Conservation (phyloP, 495 filamentous ascomycete genomes). For the Astrothelium macrocarpum region DNA sequence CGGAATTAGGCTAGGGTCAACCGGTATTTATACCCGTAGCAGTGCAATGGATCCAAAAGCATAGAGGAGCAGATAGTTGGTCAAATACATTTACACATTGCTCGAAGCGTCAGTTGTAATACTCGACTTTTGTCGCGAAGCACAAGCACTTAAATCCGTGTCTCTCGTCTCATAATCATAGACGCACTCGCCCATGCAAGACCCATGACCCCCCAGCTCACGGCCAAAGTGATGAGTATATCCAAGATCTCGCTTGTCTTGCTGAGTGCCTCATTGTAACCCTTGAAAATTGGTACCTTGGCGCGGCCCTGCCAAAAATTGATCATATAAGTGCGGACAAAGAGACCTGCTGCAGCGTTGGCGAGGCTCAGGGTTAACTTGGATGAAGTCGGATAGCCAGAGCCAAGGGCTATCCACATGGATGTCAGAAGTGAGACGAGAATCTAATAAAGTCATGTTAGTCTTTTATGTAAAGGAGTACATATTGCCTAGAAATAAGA, state of each 20-base stretch:
- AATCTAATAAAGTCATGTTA: constrained; percentile 32
- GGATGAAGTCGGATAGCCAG: constrained; percentile 4
- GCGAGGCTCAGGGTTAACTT: not conserved
- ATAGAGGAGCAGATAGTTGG: too few species aligned
- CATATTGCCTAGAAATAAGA: too few species aligned
- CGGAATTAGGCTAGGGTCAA: too few species aligned
- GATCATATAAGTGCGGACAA: constrained; percentile 20
- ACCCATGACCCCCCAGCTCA: constrained; percentile 19
- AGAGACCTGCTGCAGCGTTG: not conserved
- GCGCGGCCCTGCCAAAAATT: constrained; percentile 30
- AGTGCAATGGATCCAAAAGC: too few species aligned
- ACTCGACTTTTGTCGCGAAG: too few species aligned
- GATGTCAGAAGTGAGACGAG: constrained; percentile 35
- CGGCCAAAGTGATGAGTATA: constrained; percentile 20
- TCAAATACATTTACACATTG: too few species aligned
- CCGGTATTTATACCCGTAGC: too few species aligned
- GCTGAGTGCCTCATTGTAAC: constrained; percentile 32
- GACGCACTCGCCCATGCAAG: constrained; percentile 6
- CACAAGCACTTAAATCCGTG: not conserved
- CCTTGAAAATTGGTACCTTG: constrained; percentile 29
- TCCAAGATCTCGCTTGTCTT: constrained; percentile 21
- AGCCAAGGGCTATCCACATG: constrained; percentile 30
- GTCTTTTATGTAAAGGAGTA: too few species aligned
- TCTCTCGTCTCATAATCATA: not conserved
- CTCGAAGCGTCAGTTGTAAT: too few species aligned